Conservation (phyloP, 805 yeast genomes). For the Brettanomyces nanus region DNA sequence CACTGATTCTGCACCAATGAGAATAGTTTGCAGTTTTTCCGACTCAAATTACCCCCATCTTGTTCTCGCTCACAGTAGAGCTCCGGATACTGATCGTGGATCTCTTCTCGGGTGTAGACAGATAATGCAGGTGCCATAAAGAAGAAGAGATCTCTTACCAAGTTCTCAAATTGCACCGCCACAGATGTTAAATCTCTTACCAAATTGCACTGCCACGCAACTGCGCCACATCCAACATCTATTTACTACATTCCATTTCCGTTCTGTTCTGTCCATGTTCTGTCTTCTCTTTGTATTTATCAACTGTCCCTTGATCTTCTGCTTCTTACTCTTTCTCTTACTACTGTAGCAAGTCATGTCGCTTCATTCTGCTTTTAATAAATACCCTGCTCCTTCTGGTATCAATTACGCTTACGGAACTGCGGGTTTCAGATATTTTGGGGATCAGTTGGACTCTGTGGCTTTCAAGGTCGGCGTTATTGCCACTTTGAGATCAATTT, state of each 20-base stretch:
- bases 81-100: constrained; percentile 19
- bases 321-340: no score
- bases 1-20: constrained; percentile 41
- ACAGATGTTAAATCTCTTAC: neutral
- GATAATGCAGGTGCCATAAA: constrained; percentile 46
- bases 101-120: constrained; percentile 31
- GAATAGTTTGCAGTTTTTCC: constrained; percentile 23
- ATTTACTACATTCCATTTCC: no score
- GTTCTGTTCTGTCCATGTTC: neutral
- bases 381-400: constrained; percentile 39
- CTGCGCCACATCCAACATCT: no score
- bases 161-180: neutral
- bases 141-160: neutral
- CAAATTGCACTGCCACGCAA: neutral
- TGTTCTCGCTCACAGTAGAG: constrained; percentile 16
- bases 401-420: constrained; percentile 72
- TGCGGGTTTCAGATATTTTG: constrained; percentile 87
- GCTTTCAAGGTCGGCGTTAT: constrained; percentile 76
- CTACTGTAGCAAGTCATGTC: no score
- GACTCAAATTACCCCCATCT: constrained; percentile 6
- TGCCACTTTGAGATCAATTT: constrained; percentile 77
- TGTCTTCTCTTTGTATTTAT: neutral
- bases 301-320: neutral
- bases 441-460: constrained; percentile 64
- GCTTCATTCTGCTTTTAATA: no score